These are phyloP conservation scores for Penicillium lividum DNA, from an alignment of 495 filamentous ascomycete genomes.

Conservation along the genomic window DNA sequence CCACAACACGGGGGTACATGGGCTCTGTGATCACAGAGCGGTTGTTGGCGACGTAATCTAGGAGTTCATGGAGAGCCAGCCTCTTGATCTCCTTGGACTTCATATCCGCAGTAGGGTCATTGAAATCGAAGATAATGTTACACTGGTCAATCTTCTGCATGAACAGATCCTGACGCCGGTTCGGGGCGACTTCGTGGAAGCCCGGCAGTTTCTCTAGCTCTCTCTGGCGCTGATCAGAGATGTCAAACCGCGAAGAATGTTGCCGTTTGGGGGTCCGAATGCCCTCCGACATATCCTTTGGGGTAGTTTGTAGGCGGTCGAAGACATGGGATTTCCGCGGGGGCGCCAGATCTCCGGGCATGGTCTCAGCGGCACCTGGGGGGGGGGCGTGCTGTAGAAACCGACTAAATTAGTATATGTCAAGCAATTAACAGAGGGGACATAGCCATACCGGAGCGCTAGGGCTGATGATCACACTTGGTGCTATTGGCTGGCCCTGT, in stretches of 20 bases:
- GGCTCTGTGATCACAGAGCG: slow-evolving; percentile 97
- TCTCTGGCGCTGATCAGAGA: slow-evolving; percentile 85
- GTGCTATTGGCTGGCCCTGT: slow-evolving; percentile 66
- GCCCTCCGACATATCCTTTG: slow-evolving; percentile 94
- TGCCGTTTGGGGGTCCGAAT: slow-evolving; percentile 93
- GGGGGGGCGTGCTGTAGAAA: slow-evolving; percentile 79
- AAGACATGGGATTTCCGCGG: slow-evolving; percentile 92
- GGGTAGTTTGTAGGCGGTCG: slow-evolving; percentile 87
- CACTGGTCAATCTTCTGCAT: slow-evolving; percentile 99
- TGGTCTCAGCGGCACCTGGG: slow-evolving; percentile 92
- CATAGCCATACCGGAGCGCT: slow-evolving; percentile 78
- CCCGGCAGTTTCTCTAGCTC: slow-evolving; percentile 96
- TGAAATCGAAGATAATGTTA: slow-evolving; percentile 99
- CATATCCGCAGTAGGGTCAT: slow-evolving; percentile 97
- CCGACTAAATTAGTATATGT: slow-evolving; percentile 24
- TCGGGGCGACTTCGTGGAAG: slow-evolving; percentile 98
- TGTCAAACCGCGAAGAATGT: slow-evolving; percentile 96
- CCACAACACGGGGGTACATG: slow-evolving; percentile 98
- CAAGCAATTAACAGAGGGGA: not conserved
- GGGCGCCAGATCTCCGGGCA: slow-evolving; percentile 96
- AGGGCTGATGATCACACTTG: slow-evolving; percentile 93
- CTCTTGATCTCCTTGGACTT: slow-evolving; percentile 99
- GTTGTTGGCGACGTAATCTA: slow-evolving; percentile 99
- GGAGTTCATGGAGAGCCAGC: slow-evolving; percentile 89
- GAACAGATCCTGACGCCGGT: slow-evolving; percentile 93